Base-by-base conservation (phyloP, 768 basidiomycete genomes). In the Tricholoma sp. region DNA sequence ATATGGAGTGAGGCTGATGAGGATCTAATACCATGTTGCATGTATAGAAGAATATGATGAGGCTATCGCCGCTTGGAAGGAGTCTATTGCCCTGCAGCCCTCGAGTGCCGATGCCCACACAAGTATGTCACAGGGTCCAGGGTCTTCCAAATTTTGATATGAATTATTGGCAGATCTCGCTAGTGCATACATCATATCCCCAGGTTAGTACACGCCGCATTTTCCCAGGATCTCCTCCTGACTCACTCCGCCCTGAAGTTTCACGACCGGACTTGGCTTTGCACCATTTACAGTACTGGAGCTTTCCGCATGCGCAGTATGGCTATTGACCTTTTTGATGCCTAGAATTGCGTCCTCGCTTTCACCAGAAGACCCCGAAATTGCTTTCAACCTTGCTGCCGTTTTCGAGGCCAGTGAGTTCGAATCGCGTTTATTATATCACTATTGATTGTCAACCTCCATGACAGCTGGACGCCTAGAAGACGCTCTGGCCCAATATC, bases 381-480 rank as follows among this genome's bases (percentile, higher is more conserved):
- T 94, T 66, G 86, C 89, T 14, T 94, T 93, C 79, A 94, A 94
- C 75, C 82, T 92, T 57, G 92, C 89, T 52, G 92, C 91, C 46
- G 90, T 94, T 64, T 79, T 94, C 59, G 92, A 94, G 84, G 91
- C 92, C 56, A 83, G 92, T 91, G 63, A 64, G 86, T 79, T 56
- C 58, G 65, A 67, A 43, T 32, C 54, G 32, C 27, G 18, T 54
- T 35, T 39, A 60, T 54, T 53, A 61, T 60, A 59, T 50, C 51
- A 47, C 47, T 70, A 62, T 67, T 73, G 61, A 63, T 57, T 61
- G 52, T 59, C 50, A 46, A 61, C 62, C 59, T 56, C 63, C 57
- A 43, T 66, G 63, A 58, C 71, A 93, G 91, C 85, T 65, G 90
- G 88, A 50, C 80, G 81, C 57, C 78, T 94, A 49, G 89, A 91